Percentiles rank a stretch among this genome's conserved stretches.
phyloP scores from a whole-genome alignment of 1,284 basidiomycete species.

The Mycena citricolor region DNA sequence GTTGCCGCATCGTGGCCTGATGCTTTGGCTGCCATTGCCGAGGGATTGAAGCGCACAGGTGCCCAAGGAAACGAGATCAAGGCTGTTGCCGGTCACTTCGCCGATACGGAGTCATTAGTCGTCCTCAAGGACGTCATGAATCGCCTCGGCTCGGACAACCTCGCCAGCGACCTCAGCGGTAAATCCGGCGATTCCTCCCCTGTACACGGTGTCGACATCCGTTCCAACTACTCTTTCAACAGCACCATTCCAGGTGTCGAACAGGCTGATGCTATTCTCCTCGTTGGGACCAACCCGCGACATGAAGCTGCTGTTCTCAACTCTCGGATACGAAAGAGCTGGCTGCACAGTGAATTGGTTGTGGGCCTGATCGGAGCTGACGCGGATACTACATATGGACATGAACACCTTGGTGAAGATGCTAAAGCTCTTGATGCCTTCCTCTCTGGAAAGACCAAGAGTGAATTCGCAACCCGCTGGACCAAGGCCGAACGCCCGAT shows the following conservation, averaged over 20 bases:
- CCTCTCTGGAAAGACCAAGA: slow-evolving; percentile 75
- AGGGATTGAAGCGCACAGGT: slow-evolving; percentile 79
- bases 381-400: slow-evolving; percentile 91
- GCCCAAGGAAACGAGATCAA: slow-evolving; percentile 96
- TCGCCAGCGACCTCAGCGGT: slow-evolving; percentile 74
- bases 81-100: slow-evolving; percentile 89
- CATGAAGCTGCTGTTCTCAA: slow-evolving; percentile 98
- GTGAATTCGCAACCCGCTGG: slow-evolving; percentile 84
- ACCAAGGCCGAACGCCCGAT: slow-evolving; percentile 90
- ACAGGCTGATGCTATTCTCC: slow-evolving; percentile 88
- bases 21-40: slow-evolving; percentile 77
- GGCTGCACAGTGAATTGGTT: slow-evolving; percentile 84
- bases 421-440: slow-evolving; percentile 81
- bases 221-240: slow-evolving; percentile 98
- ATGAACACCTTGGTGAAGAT: slow-evolving; percentile 86
- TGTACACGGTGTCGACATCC: slow-evolving; percentile 84
- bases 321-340: slow-evolving; percentile 94
- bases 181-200: slow-evolving; percentile 59
- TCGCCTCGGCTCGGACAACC: slow-evolving; percentile 94
- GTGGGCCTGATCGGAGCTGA: slow-evolving; percentile 91
- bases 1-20: slow-evolving; percentile 93
- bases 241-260: slow-evolving; percentile 91
- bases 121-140: slow-evolving; percentile 95
- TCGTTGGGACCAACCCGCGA: slow-evolving; percentile 96
- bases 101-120: slow-evolving; percentile 93